Percentiles rank a stretch among this genome's conserved stretches.
Evolutionary conservation across 257 asterid species (phyloP).

Genomic region (Forsythia suspensa): DNA sequence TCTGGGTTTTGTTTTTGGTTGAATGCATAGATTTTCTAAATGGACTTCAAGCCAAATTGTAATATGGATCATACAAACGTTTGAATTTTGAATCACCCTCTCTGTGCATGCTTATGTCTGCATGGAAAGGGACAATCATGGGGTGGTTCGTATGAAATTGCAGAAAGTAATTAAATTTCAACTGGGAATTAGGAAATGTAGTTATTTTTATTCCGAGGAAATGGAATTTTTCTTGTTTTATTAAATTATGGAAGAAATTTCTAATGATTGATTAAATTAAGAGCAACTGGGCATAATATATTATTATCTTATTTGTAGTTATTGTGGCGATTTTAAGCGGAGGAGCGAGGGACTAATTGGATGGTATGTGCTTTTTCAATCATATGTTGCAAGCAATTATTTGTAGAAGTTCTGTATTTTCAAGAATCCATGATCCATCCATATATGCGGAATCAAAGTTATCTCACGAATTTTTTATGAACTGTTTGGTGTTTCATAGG

Average conservation of each 20-base stretch:
- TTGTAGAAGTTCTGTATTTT: neutral
- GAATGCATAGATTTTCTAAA: neutral
- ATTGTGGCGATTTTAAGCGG: constrained; percentile 74
- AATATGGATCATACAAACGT: neutral
- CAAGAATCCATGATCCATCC: neutral
- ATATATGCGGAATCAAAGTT: neutral
- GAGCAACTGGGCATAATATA: neutral
- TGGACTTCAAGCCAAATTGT: neutral
- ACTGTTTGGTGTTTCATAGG: constrained; percentile 35
- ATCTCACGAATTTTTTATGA: neutral
- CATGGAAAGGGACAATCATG: neutral
- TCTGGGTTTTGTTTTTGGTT: neutral
- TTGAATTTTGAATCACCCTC: neutral
- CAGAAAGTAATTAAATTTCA: neutral
- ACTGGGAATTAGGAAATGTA: neutral
- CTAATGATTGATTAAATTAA: neutral
- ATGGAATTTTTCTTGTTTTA: neutral
- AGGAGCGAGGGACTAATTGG: constrained; percentile 73
- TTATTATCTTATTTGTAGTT: constrained; percentile 40
- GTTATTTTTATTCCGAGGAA: neutral
- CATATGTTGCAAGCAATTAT: neutral
- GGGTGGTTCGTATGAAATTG: neutral
- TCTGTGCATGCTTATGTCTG: neutral
- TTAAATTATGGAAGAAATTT: neutral
- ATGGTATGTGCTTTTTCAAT: constrained; percentile 33